A percentile compares a stretch with the other conserved stretches of the same genome.
phyloP scores from a whole-genome alignment of 2,329 filamentous ascomycete species.

The Huntiella bhutanensis region DNA sequence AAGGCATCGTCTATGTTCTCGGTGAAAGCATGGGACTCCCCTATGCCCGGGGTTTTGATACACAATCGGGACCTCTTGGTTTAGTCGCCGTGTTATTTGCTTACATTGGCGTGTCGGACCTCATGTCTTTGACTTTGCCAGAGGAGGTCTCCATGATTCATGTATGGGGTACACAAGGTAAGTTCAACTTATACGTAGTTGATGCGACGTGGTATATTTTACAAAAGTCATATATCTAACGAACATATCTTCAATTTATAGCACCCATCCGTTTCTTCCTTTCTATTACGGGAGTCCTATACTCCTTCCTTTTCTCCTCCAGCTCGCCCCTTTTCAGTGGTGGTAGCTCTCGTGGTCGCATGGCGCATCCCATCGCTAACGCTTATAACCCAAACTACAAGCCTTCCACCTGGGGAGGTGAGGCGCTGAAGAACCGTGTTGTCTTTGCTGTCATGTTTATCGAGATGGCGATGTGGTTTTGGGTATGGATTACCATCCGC shows the following conservation, averaged over 20 bases:
- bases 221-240: neutral
- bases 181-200: constrained; percentile 20
- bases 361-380: constrained; percentile 20
- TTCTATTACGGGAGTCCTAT: constrained; percentile 41
- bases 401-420: constrained; percentile 32
- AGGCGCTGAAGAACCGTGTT: constrained; percentile 63
- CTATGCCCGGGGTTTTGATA: constrained; percentile 45
- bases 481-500: constrained; percentile 53
- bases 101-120: constrained; percentile 40
- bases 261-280: constrained; percentile 47
- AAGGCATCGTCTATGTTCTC: constrained; percentile 61
- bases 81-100: constrained; percentile 52
- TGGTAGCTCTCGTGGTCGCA: constrained; percentile 16
- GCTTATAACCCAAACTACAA: constrained; percentile 19
- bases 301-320: constrained; percentile 42
- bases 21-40: constrained; percentile 70
- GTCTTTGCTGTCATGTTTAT: constrained; percentile 73
- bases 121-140: constrained; percentile 47
- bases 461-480: constrained; percentile 75
- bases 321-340: constrained; percentile 29
- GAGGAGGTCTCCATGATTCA: constrained; percentile 44
- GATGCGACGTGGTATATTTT: constrained; percentile 1
- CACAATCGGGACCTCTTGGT: constrained; percentile 50
- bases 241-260: constrained; percentile 12
- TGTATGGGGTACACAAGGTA: constrained; percentile 49